phyloP scores from a whole-genome alignment of 1,139 yeast genomes.

The Lodderomyces pseudojiufengensis region DNA sequence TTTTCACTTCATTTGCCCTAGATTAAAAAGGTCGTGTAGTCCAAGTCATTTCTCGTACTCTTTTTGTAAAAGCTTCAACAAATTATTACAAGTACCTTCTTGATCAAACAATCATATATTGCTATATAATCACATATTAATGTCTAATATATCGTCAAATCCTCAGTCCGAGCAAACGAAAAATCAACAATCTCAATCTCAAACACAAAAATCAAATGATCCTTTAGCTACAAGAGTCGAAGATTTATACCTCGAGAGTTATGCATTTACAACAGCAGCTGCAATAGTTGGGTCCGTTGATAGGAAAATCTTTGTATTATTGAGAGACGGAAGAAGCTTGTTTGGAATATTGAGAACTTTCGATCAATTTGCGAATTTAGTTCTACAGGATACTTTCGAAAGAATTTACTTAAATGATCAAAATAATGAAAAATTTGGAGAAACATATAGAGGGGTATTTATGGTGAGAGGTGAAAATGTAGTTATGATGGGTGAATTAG shows the following conservation, averaged over 20 bases:
- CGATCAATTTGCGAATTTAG: constrained; percentile 93
- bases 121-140: no score
- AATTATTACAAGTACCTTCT: no score
- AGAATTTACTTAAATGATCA: constrained; percentile 58
- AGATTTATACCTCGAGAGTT: constrained; percentile 59
- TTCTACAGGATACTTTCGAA: constrained; percentile 86
- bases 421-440: constrained; percentile 56
- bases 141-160: constrained; percentile 7
- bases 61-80: no score
- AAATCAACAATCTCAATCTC: constrained; percentile 14
- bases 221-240: constrained; percentile 37
- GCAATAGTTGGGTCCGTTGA: constrained; percentile 94
- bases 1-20: no score
- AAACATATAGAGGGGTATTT: constrained; percentile 71
- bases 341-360: constrained; percentile 92
- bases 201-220: constrained; percentile 15
- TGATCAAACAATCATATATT: constrained; percentile 1
- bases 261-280: constrained; percentile 94
- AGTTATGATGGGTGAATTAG: constrained; percentile 93
- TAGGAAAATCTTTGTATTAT: constrained; percentile 75
- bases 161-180: constrained; percentile 13
- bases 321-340: constrained; percentile 86
- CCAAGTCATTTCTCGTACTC: no score
- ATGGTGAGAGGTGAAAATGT: constrained; percentile 97
- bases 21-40: no score